Evolutionary conservation across 257 asterid species (phyloP).

Genomic region (Perilla frutescens): DNA sequence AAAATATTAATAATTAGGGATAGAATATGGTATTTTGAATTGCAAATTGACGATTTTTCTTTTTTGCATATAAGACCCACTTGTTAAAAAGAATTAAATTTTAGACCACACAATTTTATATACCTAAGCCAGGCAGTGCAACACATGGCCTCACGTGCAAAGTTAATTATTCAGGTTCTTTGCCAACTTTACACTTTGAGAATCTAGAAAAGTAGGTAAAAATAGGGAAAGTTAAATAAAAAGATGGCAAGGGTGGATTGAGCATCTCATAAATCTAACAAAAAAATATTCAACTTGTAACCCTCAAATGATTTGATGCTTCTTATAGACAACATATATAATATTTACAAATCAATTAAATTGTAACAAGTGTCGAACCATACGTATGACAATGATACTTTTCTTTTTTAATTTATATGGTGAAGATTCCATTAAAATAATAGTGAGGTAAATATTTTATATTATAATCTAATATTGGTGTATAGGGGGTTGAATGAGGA

Average conservation of each 20-base stretch:
- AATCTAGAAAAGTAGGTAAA: constrained; percentile 28
- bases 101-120: neutral
- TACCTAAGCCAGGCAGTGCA: constrained; percentile 29
- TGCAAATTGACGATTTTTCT: neutral
- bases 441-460: no score
- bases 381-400: neutral
- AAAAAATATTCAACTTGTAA: neutral
- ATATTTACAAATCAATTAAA: neutral
- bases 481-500: no score
- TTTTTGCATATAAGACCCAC: neutral
- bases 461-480: no score
- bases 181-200: constrained; percentile 36
- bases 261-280: constrained; percentile 11
- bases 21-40: neutral
- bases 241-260: constrained; percentile 12
- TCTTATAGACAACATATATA: neutral
- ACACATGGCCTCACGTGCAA: constrained; percentile 26
- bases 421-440: neutral
- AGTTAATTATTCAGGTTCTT: constrained; percentile 33
- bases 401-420: neutral
- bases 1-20: no score
- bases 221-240: constrained; percentile 11
- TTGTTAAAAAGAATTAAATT: neutral
- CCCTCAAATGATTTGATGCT: neutral
- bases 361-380: neutral